Percentiles rank a stretch among this genome's conserved stretches.
Evolutionary conservation across 2,329 filamentous ascomycete species (phyloP).

Genomic region (Pseudopyrenochaeta lycopersici): DNA sequence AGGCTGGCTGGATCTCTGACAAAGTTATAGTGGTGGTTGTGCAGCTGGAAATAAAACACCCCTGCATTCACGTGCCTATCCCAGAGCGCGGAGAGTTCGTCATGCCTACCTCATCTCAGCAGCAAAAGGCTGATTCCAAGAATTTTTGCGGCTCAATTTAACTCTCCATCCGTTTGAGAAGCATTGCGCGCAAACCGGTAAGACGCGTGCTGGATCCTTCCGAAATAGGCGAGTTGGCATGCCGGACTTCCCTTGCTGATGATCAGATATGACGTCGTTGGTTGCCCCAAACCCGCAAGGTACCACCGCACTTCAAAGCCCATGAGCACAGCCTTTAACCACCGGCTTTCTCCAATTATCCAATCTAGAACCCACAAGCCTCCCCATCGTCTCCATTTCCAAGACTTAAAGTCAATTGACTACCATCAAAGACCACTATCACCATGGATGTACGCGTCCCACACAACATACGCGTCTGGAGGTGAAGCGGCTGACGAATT

Average conservation of each 20-base stretch:
- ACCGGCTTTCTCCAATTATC: background rate
- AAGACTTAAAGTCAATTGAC: background rate
- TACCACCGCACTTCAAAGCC: constrained; percentile 5
- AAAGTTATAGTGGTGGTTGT: background rate
- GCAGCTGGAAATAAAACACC: background rate
- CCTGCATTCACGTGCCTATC: background rate
- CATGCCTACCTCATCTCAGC: background rate
- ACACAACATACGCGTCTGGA: background rate
- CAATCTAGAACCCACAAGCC: background rate
- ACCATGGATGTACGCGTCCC: constrained; percentile 14
- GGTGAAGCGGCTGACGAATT: constrained; percentile 21
- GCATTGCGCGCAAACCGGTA: background rate
- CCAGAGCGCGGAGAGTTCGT: background rate
- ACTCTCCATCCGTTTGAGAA: background rate
- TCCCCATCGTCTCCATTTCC: background rate
- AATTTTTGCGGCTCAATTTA: background rate
- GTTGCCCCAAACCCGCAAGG: constrained; percentile 7
- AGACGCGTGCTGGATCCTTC: constrained; percentile 2
- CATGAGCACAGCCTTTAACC: background rate
- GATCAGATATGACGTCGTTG: constrained; percentile 15
- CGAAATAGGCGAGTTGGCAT: constrained; percentile 4
- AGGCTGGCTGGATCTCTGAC: no score
- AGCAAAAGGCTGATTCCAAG: background rate
- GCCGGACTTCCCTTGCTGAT: background rate
- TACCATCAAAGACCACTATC: background rate